Percentiles rank a stretch among this genome's conserved stretches.
Conservation (phyloP, 2,329 filamentous ascomycete species). For the Cercospora brassicicola region DNA sequence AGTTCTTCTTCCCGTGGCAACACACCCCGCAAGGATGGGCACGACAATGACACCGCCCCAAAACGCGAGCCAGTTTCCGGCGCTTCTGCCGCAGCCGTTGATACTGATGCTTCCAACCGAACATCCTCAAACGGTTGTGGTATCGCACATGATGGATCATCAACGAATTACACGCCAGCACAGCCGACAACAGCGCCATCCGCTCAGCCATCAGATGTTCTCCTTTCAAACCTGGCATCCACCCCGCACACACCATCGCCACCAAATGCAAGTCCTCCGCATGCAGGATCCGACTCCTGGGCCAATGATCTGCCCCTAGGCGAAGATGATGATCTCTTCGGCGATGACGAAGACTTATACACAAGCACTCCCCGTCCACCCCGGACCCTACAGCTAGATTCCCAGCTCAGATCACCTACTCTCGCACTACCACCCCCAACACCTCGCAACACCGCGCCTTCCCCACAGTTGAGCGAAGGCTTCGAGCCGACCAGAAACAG, state of each 20-base stretch:
- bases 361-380: not conserved
- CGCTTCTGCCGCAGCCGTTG: not conserved
- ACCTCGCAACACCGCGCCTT: not conserved
- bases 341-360: conserved; percentile 1
- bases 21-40: not conserved
- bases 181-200: not conserved
- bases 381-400: not conserved
- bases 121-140: not conserved
- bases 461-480: not conserved
- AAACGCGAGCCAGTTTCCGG: not conserved
- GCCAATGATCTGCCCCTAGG: not conserved
- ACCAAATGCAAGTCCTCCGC: not conserved
- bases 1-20: not conserved
- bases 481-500: not conserved
- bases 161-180: not conserved
- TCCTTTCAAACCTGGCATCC: not conserved
- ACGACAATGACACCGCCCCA: not conserved
- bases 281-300: not conserved
- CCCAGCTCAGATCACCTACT: not conserved
- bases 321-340: not conserved
- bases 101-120: not conserved
- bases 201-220: not conserved
- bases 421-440: not conserved
- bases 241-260: not conserved
- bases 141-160: not conserved